Evolutionary conservation across 495 filamentous ascomycete species (phyloP), one percentile per base, ranked within the genome.

Genomic region (Aspergillus olivimuriae): DNA sequence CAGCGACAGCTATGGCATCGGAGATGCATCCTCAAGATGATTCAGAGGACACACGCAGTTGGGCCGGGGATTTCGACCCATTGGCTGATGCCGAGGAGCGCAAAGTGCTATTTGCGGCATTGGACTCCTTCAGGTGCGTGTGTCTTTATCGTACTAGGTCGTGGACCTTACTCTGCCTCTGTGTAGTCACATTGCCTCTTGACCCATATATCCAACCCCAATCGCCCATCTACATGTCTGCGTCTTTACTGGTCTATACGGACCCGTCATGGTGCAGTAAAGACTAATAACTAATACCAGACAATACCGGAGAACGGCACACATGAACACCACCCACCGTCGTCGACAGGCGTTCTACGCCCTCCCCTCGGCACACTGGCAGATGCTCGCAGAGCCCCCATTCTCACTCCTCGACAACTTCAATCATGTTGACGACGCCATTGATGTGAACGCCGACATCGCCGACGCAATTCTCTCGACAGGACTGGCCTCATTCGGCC

Each of bases 261-360:
- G n/a, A n/a, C n/a, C n/a, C n/a, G n/a, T n/a, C n/a, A n/a, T n/a
- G n/a, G n/a, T n/a, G n/a, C n/a, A n/a, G n/a, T n/a, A n/a, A n/a
- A n/a, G n/a, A n/a, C n/a, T n/a, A n/a, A n/a, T n/a, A n/a, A n/a
- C n/a, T n/a, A 19, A 35, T 15, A 20, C 34, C 57, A 92, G 87
- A 41, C 85, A 89, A 68, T 98, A 95, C 63, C 83, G 87, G 39
- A 81, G 80, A 45, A 73, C 73, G 4, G 84, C 91, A 2, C 92
- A 96, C 53, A 77, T 79, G 60, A 91, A 92, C 62, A 80, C 81
- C 31, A 97, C 94, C 15, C 91, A 97, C 61, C 76, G 85, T 10
- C 80, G 94, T 7, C 82, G 92, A 9, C 89, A 88, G 61, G 76
- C 84, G 8, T 96, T 97, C 74, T 97, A 95, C 59, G 81, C 87